These are phyloP conservation scores for Pouteria glomerata DNA, from an alignment of 148 eudicot species.

Conservation along the genomic window DNA sequence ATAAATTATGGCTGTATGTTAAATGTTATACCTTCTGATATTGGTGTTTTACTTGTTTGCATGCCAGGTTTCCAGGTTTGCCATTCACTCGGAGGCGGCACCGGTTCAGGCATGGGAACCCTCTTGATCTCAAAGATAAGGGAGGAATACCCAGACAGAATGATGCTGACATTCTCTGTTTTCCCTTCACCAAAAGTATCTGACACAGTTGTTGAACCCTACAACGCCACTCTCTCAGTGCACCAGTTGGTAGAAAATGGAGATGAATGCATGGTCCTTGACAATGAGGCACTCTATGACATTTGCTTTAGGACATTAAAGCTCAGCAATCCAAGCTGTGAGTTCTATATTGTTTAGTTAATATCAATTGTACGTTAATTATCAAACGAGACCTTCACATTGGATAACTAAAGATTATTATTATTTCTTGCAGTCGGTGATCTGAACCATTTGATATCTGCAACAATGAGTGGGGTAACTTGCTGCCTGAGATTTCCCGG, in stretches of 20 bases:
- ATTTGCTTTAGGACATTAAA: constrained; percentile 76
- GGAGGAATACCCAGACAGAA: constrained; percentile 79
- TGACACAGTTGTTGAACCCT: constrained; percentile 78
- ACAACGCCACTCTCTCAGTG: constrained; percentile 79
- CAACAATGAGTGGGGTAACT: constrained; percentile 90
- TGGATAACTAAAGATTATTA: no score
- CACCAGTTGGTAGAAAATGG: constrained; percentile 82
- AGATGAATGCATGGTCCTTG: constrained; percentile 83
- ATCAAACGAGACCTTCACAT: no score
- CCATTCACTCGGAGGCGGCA: constrained; percentile 83
- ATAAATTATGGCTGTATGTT: background rate
- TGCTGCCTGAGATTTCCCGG: constrained; percentile 83
- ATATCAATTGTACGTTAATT: no score
- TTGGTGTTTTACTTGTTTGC: background rate
- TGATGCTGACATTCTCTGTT: constrained; percentile 80
- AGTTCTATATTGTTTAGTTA: no score
- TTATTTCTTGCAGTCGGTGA: constrained; percentile 88
- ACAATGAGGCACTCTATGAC: constrained; percentile 79
- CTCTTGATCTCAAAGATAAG: constrained; percentile 73
- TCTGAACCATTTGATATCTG: constrained; percentile 74
- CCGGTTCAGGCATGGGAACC: constrained; percentile 88
- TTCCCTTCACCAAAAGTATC: constrained; percentile 78
- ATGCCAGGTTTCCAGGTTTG: constrained; percentile 71
- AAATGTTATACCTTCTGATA: background rate
- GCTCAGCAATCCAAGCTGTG: constrained; percentile 70